Evolutionary conservation across 2,329 filamentous ascomycete species (phyloP).

Genomic region (Zopfia rhizophila): DNA sequence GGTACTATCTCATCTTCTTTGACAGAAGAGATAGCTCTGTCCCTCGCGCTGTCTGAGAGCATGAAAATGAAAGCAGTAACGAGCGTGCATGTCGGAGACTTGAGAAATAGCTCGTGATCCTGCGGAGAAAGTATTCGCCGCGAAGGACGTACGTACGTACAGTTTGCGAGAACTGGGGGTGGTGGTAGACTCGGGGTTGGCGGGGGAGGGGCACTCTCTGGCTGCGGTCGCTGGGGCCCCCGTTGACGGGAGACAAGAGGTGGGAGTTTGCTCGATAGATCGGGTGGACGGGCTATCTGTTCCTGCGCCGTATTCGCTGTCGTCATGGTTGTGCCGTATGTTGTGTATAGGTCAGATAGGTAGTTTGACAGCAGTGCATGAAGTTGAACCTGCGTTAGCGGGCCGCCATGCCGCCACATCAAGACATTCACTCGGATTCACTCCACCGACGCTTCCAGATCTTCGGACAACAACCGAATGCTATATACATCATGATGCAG

Average conservation of each 20-base stretch:
- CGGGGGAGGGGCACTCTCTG: slow-evolving; percentile 68
- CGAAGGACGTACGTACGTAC: slow-evolving; percentile 73
- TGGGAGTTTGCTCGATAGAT: slow-evolving; percentile 43
- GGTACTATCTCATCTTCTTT: slow-evolving; percentile 69
- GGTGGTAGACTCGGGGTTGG: slow-evolving; percentile 78
- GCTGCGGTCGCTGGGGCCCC: slow-evolving; percentile 18
- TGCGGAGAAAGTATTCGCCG: slow-evolving; percentile 82
- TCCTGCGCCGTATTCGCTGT: slow-evolving; percentile 1
- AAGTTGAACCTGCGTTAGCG: too few species aligned
- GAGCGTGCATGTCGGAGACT: slow-evolving; percentile 78
- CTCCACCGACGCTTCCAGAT: too few species aligned
- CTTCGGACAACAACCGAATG: too few species aligned
- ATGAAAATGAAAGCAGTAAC: slow-evolving; percentile 87
- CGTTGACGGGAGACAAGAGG: slow-evolving; percentile 50
- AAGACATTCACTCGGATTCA: too few species aligned
- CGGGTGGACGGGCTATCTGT: slow-evolving; percentile 26
- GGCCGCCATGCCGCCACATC: too few species aligned
- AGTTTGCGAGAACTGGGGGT: slow-evolving; percentile 69
- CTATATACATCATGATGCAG: too few species aligned
- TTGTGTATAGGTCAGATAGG: too few species aligned
- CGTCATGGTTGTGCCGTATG: slow-evolving; percentile 17
- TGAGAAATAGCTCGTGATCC: slow-evolving; percentile 84
- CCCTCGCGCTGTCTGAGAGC: slow-evolving; percentile 82
- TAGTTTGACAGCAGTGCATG: too few species aligned
- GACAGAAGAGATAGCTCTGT: slow-evolving; percentile 72